A percentile compares a stretch with the other conserved stretches of the same genome.
phyloP scores from a whole-genome alignment of 2,329 filamentous ascomycete species.

The Zarea fungicola region DNA sequence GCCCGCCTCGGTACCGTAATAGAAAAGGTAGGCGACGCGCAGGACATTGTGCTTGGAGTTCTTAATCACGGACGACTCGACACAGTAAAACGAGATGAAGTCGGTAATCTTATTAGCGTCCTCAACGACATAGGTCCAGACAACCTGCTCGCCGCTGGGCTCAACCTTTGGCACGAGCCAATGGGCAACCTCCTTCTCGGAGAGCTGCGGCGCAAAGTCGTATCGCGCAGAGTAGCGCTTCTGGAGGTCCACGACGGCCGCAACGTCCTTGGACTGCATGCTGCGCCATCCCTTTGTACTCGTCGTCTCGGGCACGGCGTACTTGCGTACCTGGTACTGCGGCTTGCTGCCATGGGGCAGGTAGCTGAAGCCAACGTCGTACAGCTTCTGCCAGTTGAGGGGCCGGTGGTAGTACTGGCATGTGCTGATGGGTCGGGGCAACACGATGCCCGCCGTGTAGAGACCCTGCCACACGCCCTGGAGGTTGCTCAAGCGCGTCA shows the following conservation, averaged over 20 bases:
- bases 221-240: slow-evolving; percentile 73
- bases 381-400: slow-evolving; percentile 92
- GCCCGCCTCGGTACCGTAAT: slow-evolving; percentile 83
- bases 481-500: slow-evolving; percentile 86
- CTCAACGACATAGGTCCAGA: slow-evolving; percentile 93
- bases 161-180: slow-evolving; percentile 71
- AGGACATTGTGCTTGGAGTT: slow-evolving; percentile 72
- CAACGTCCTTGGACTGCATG: slow-evolving; percentile 75
- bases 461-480: slow-evolving; percentile 89
- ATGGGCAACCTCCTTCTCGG: slow-evolving; percentile 74
- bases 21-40: slow-evolving; percentile 91
- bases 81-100: slow-evolving; percentile 94
- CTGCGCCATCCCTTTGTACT: slow-evolving; percentile 68
- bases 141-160: slow-evolving; percentile 64
- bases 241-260: slow-evolving; percentile 68
- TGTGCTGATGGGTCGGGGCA: slow-evolving; percentile 87
- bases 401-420: slow-evolving; percentile 94
- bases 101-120: slow-evolving; percentile 77
- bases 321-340: slow-evolving; percentile 78
- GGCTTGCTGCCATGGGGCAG: slow-evolving; percentile 80
- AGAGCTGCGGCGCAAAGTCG: slow-evolving; percentile 79
- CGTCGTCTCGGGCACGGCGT: slow-evolving; percentile 71
- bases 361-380: slow-evolving; percentile 90
- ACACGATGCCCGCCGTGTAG: slow-evolving; percentile 86
- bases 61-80: slow-evolving; percentile 88